Conservation (phyloP, 805 yeast genomes). For the Hanseniaspora vineae region DNA sequence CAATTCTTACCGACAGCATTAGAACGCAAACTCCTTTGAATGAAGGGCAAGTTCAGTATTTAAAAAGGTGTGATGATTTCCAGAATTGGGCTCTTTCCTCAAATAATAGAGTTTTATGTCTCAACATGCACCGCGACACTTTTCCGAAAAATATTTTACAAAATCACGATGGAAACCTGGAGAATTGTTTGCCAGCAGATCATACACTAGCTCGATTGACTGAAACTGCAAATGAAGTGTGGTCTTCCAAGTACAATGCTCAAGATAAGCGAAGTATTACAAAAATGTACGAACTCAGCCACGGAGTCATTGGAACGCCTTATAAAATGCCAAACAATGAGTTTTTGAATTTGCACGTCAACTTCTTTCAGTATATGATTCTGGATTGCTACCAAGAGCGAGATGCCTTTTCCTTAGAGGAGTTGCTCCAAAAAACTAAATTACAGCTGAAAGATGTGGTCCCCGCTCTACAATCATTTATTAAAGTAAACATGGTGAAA, state of each 20-base stretch:
- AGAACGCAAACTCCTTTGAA: no score
- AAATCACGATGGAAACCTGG: neutral
- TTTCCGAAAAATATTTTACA: neutral
- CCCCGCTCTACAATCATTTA: neutral
- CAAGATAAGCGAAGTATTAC: neutral
- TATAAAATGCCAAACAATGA: slow-evolving; percentile 2
- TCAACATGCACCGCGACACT: neutral
- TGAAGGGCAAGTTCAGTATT: no score
- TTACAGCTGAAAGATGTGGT: neutral
- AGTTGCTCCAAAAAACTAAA: neutral
- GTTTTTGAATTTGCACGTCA: neutral
- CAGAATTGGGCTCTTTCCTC: no score
- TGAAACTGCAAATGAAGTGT: neutral
- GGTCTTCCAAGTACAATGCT: neutral
- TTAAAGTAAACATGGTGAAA: neutral
- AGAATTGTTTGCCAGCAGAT: neutral
- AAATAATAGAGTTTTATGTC: neutral
- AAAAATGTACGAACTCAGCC: neutral
- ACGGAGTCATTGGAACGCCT: neutral
- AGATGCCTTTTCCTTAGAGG: neutral
- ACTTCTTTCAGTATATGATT: neutral
- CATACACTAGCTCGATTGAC: neutral
- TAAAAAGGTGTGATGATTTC: no score
- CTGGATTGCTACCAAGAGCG: neutral
- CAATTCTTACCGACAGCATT: no score